Conservation (phyloP, 164 flowering plant species). For the Chimonanthus praecox region DNA sequence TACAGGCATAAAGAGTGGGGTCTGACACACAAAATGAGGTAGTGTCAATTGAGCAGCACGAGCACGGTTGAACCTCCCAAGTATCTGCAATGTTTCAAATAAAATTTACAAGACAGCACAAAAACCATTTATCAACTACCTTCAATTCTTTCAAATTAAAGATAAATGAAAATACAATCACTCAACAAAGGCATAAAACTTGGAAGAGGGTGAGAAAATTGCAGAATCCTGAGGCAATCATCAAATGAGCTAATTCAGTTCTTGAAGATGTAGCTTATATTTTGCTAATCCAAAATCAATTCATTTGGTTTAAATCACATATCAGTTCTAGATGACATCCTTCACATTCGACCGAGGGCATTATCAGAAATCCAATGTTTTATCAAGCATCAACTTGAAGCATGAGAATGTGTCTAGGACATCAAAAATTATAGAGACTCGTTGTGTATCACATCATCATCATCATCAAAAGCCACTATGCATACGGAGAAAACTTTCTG, state of each 20-base stretch:
- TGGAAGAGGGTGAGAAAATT: background rate
- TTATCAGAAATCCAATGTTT: no score
- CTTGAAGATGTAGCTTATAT: background rate
- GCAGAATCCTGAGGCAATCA: background rate
- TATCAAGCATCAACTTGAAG: no score
- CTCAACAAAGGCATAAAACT: background rate
- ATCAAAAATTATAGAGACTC: no score
- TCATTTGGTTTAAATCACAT: no score
- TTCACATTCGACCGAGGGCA: no score
- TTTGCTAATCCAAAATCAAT: background rate
- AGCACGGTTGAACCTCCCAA: conserved; percentile 91
- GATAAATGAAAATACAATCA: background rate
- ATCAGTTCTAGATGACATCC: no score
- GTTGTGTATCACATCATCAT: no score
- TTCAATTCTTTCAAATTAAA: background rate
- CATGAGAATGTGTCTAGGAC: no score
- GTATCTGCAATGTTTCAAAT: conserved; percentile 30
- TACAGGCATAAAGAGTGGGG: conserved; percentile 97
- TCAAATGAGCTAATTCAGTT: no score
- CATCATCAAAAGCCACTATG: no score
- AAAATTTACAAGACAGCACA: background rate
- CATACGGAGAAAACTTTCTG: no score
- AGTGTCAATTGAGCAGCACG: conserved; percentile 82
- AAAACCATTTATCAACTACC: background rate
- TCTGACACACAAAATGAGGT: conserved; percentile 75